Conservation (phyloP, 768 basidiomycete species). For the Boletus tylopilopsis region DNA sequence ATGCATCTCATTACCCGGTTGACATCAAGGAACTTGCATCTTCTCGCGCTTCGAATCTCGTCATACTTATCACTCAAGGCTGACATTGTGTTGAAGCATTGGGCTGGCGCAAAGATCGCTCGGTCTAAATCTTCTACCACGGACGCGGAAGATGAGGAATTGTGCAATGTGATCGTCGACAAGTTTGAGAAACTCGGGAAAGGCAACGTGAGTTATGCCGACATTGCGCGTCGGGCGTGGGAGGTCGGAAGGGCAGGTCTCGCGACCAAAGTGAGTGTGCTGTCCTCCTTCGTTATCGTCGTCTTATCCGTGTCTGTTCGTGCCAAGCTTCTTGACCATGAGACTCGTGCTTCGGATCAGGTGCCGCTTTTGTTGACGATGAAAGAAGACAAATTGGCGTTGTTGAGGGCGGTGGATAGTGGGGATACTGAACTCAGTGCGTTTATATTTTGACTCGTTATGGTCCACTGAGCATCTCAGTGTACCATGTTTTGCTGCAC, state of each 20-base stretch:
- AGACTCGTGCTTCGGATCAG: constrained; percentile 83
- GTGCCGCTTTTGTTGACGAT: constrained; percentile 90
- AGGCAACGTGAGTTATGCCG: constrained; percentile 84
- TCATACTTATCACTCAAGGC: constrained; percentile 79
- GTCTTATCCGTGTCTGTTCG: background rate
- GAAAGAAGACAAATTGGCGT: constrained; percentile 89
- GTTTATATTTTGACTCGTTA: constrained; percentile 12
- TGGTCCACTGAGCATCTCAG: constrained; percentile 37
- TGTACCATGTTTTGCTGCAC: constrained; percentile 90
- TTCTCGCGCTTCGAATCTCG: constrained; percentile 89
- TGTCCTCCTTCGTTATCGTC: background rate
- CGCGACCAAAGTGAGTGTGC: constrained; percentile 68
- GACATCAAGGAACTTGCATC: constrained; percentile 82
- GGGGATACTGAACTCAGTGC: constrained; percentile 93
- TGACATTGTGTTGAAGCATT: constrained; percentile 87
- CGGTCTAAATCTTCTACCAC: constrained; percentile 62
- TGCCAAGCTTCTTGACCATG: constrained; percentile 81
- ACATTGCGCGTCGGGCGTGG: constrained; percentile 93
- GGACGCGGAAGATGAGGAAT: constrained; percentile 65
- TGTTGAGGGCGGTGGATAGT: constrained; percentile 88
- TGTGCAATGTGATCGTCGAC: constrained; percentile 81
- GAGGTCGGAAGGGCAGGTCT: constrained; percentile 74
- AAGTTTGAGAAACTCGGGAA: constrained; percentile 85
- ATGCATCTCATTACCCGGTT: constrained; percentile 78
- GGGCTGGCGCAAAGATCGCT: constrained; percentile 91